Base-by-base conservation (phyloP, 2,329 filamentous ascomycete genomes). In the Orbilia brochopaga region DNA sequence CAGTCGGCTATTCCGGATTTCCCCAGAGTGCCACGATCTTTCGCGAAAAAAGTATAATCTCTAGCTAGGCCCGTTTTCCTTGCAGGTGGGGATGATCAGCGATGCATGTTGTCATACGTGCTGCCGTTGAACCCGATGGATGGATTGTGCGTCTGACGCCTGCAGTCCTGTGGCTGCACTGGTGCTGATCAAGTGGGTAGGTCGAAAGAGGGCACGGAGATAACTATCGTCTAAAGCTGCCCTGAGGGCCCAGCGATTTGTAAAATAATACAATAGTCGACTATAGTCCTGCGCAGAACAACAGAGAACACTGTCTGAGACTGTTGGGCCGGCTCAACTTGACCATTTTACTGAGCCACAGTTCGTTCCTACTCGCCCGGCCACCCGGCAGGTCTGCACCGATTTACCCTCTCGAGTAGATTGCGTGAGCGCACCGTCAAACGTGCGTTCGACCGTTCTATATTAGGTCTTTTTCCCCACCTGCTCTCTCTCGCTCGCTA, bases 371-470 rank as follows among this genome's bases (percentile, higher is more conserved):
- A 32, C 27, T 32, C 27, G 27, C 27, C 27, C 27, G 27, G 27
- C n/a, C 19, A 35, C 58, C 59, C 59, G 59, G 59, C 50, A 59
- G 13, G 42, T 30, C 65, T 59, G 66, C 66, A 42, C 66, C 48
- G 27, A 10, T 48, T 52, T 59, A 64, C 66, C 66, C 44, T 55
- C 48, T 70, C 59, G 54, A 55, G 54, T 30, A 40, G 52, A 54
- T 30, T 35, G 46, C 27, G 27, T 32, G 27, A 32, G 27, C 27
- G 53, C 37, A 51, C 58, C 50, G 55, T 60, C 67, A 72, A 63
- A 65, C 44, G 50, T 30, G 48, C 48, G 55, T 72, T 65, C 44
- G 50, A n/a, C 55, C 48, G 55, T 72, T 65, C 67, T 72, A 72
- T 72, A 72, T 72, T 72, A 65, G 67, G 67, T 53, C 58, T 58